Evolutionary conservation across 2,329 filamentous ascomycete genomes (phyloP).

Genomic region (Ilyonectria mors-panacis): DNA sequence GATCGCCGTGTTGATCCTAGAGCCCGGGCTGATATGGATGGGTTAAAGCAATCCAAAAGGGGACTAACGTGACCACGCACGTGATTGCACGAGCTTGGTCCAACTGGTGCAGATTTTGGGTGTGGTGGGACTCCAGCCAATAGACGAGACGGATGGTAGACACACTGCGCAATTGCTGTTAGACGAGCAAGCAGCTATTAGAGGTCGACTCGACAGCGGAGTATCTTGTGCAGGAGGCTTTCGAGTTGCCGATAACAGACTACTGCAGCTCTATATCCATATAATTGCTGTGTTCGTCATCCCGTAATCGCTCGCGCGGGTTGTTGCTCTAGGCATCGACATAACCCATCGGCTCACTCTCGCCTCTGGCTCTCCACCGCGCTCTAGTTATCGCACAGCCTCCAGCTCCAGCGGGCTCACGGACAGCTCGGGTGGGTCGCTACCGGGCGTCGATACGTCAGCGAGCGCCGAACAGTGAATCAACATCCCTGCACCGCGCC

Average conservation of each 20-base stretch:
- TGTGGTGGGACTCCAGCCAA: background rate
- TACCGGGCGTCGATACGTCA: conserved; percentile 52
- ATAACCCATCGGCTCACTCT: conserved; percentile 14
- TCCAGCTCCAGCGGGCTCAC: conserved; percentile 12
- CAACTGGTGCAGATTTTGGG: background rate
- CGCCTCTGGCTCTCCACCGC: background rate
- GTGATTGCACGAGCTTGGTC: conserved; percentile 27
- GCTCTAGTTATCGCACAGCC: background rate
- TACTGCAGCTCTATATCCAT: background rate
- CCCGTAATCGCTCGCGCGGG: background rate
- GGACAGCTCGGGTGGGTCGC: conserved; percentile 46
- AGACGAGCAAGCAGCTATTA: background rate
- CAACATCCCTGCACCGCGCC: conserved; percentile 41
- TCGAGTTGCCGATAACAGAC: background rate
- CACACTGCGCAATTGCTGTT: background rate
- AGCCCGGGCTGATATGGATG: conserved; percentile 48
- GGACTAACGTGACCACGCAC: conserved; percentile 41
- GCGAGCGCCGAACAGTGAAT: conserved; percentile 41
- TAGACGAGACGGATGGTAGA: background rate
- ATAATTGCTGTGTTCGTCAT: background rate
- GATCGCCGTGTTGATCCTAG: no score
- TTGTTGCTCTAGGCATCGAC: conserved; percentile 13
- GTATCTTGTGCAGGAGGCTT: background rate
- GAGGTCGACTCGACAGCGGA: background rate
- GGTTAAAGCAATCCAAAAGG: conserved; percentile 28